These are phyloP conservation scores for Candida coquimbonensis DNA, from an alignment of 805 yeast genomes.

Conservation along the genomic window DNA sequence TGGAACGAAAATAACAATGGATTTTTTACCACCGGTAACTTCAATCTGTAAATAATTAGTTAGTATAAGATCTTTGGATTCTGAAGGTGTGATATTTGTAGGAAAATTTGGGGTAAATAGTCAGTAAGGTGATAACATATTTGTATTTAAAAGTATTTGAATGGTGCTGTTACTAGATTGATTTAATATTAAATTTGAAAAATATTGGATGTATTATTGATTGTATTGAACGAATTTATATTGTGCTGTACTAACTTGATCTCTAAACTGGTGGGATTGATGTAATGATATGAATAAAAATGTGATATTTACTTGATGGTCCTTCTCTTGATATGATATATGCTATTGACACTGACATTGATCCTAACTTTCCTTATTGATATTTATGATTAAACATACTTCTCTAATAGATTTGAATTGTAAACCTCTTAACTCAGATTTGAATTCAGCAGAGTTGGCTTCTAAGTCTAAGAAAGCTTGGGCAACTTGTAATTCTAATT, in stretches of 20 bases:
- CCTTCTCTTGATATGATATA: background rate
- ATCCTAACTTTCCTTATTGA: background rate
- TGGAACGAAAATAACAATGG: conserved; percentile 96
- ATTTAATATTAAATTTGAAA: no score
- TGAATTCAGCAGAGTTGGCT: conserved; percentile 86
- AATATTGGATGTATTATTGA: no score
- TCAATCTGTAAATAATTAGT: conserved; percentile 49
- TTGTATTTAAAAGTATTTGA: no score
- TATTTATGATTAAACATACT: conserved; percentile 30
- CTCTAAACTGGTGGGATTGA: no score
- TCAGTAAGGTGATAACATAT: no score
- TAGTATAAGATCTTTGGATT: conserved; percentile 12
- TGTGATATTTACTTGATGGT: no score
- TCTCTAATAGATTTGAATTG: conserved; percentile 98
- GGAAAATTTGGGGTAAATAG: no score
- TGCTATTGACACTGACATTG: background rate
- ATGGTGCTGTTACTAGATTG: no score
- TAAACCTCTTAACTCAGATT: conserved; percentile 96
- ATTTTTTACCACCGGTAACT: conserved; percentile 97
- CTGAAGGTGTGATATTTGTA: background rate
- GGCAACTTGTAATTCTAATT: conserved; percentile 98
- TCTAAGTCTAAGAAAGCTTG: conserved; percentile 97
- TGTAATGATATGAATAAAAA: no score
- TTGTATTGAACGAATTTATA: no score
- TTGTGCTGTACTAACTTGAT: no score